These are phyloP conservation scores for Botryotinia globosa DNA, from an alignment of 2,329 filamentous ascomycete species.

Conservation along the genomic window DNA sequence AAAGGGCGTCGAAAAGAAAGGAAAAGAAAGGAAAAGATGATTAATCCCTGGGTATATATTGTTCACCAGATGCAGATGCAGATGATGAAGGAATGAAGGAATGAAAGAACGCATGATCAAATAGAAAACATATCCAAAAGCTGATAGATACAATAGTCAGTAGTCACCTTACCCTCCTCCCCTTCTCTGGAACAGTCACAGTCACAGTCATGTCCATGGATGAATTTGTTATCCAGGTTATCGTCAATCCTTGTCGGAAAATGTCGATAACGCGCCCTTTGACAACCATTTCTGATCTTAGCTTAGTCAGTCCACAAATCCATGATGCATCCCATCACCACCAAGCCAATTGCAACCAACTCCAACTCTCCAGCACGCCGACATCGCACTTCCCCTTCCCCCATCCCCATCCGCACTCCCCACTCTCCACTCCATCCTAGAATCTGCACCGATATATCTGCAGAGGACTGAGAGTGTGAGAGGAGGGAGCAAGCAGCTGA, in stretches of 20 bases:
- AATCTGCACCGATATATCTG: not conserved
- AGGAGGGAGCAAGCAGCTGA: no score
- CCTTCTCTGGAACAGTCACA: not conserved
- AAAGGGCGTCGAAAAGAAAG: slow-evolving; percentile 29
- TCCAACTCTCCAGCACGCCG: not conserved
- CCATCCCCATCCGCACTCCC: no score
- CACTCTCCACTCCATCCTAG: not conserved
- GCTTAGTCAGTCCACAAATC: not conserved
- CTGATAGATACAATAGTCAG: not conserved
- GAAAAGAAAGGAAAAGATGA: slow-evolving; percentile 2
- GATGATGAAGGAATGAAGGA: not conserved
- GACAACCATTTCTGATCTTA: slow-evolving; percentile 6
- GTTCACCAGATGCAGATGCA: not conserved
- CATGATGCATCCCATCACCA: no score
- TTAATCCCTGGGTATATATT: slow-evolving; percentile 12
- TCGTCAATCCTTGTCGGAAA: not conserved
- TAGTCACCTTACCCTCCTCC: not conserved
- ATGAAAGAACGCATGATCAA: not conserved
- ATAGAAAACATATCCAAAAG: not conserved
- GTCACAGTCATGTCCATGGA: slow-evolving; percentile 2
- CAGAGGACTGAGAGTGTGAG: no score
- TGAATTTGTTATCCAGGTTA: not conserved
- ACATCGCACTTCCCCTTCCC: not conserved
- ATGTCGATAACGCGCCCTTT: slow-evolving; percentile 11
- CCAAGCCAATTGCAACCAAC: no score